Percentiles rank a stretch among this genome's conserved stretches.
Evolutionary conservation across 352 stramenopile species (phyloP).

Genomic region (Pythium phragmiticola): DNA sequence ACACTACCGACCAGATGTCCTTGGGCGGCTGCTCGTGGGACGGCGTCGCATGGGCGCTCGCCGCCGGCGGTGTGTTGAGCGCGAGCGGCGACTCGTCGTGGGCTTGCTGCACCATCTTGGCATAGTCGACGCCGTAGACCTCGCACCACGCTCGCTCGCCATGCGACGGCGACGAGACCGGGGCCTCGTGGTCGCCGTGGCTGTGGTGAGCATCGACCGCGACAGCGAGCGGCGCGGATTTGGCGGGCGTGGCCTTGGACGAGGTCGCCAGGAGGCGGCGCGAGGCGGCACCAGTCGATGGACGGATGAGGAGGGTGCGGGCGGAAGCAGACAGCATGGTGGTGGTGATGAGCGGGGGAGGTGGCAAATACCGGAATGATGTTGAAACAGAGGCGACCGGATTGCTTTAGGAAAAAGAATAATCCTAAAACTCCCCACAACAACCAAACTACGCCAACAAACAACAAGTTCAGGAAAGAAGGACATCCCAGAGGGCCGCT

Average conservation of each 20-base stretch:
- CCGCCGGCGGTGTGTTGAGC: slow-evolving; percentile 16
- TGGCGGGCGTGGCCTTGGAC: slow-evolving; percentile 24
- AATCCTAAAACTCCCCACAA: too few species aligned
- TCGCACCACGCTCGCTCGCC: slow-evolving; percentile 73
- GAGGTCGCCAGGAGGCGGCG: slow-evolving; percentile 13
- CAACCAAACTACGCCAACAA: too few species aligned
- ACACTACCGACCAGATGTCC: slow-evolving; percentile 32
- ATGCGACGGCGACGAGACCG: slow-evolving; percentile 30
- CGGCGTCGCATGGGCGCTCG: neutral
- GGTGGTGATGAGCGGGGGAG: neutral
- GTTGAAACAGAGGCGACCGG: neutral
- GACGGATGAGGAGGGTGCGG: slow-evolving; percentile 1
- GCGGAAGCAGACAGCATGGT: slow-evolving; percentile 19
- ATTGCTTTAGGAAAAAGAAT: too few species aligned
- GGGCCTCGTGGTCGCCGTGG: neutral
- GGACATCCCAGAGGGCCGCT: slow-evolving; percentile 1
- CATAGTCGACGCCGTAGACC: slow-evolving; percentile 77
- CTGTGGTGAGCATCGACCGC: slow-evolving; percentile 4
- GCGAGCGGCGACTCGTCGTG: slow-evolving; percentile 49
- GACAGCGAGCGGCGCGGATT: slow-evolving; percentile 17
- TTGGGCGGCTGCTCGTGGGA: slow-evolving; percentile 2
- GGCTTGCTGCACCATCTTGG: slow-evolving; percentile 60
- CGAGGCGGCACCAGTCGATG: slow-evolving; percentile 5
- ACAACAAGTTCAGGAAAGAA: too few species aligned
- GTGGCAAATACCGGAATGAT: neutral